Evolutionary conservation across 306 rosid species (phyloP).

Genomic region (Citrullus mucosospermus): DNA sequence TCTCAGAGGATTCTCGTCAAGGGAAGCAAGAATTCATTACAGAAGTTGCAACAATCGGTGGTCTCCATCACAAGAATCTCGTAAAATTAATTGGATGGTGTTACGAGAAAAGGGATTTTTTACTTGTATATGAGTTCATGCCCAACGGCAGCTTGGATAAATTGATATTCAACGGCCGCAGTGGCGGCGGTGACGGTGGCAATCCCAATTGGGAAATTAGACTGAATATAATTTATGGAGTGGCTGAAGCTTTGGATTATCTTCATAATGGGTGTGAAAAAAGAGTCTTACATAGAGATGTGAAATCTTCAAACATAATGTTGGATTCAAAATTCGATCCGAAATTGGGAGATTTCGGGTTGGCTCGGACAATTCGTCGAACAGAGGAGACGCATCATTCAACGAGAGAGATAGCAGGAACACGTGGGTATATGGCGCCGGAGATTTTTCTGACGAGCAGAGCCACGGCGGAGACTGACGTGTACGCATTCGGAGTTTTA

Average conservation of each 20-base stretch:
- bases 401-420: neutral
- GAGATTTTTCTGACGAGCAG: neutral
- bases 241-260: slow-evolving; percentile 4
- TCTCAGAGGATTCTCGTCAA: slow-evolving; percentile 49
- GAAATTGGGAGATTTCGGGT: neutral
- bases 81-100: slow-evolving; percentile 6
- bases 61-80: slow-evolving; percentile 6
- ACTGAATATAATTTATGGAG: neutral
- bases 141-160: slow-evolving; percentile 4
- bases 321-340: slow-evolving; percentile 2
- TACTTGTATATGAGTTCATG: slow-evolving; percentile 4
- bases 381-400: neutral
- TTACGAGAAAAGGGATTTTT: neutral
- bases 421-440: neutral
- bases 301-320: slow-evolving; percentile 1
- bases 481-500: neutral
- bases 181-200: neutral
- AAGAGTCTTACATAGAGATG: slow-evolving; percentile 4
- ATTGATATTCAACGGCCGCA: neutral
- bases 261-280: slow-evolving; percentile 3
- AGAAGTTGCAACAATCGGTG: neutral
- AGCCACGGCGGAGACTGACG: neutral
- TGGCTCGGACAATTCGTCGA: neutral
- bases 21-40: slow-evolving; percentile 20
- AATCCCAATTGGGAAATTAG: neutral